A percentile compares a stretch with the other conserved stretches of the same genome.
These are phyloP conservation scores for Exophiala lecanii-corni DNA, from an alignment of 2,329 filamentous ascomycete genomes.

Conservation along the genomic window DNA sequence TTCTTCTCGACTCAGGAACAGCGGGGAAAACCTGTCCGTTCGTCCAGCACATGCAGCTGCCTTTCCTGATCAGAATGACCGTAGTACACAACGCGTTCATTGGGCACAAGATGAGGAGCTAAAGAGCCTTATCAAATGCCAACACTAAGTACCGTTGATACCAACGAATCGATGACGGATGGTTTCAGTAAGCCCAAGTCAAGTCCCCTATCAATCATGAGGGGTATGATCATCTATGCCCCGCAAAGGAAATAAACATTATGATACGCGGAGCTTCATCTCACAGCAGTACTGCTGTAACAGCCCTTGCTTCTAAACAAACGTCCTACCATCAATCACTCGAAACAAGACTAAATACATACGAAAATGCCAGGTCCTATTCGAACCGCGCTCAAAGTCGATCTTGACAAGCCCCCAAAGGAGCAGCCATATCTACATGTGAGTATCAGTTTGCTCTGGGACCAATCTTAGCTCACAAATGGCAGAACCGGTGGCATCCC, in stretches of 20 bases:
- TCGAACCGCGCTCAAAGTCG: slow-evolving; percentile 68
- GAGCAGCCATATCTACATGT: slow-evolving; percentile 69
- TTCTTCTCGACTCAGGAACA: slow-evolving; percentile 4
- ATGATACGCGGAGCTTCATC: slow-evolving; percentile 11
- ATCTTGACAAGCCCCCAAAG: slow-evolving; percentile 64
- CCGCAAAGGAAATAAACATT: slow-evolving; percentile 18
- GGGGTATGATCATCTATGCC: slow-evolving; percentile 16
- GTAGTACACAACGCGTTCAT: slow-evolving; percentile 8
- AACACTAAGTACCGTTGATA: slow-evolving; percentile 4
- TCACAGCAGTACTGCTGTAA: slow-evolving; percentile 3
- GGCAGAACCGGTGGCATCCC: slow-evolving; percentile 85
- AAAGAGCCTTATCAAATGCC: slow-evolving; percentile 19
- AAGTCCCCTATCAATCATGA: slow-evolving; percentile 17
- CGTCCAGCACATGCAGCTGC: slow-evolving; percentile 19
- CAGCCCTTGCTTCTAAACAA: slow-evolving; percentile 1
- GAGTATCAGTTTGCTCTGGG: slow-evolving; percentile 38
- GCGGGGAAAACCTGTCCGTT: slow-evolving; percentile 17
- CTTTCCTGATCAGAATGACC: slow-evolving; percentile 12
- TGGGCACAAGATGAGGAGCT: slow-evolving; percentile 9
- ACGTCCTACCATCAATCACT: no score
- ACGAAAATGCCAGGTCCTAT: slow-evolving; percentile 41
- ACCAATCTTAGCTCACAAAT: slow-evolving; percentile 4
- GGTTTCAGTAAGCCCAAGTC: slow-evolving; percentile 5
- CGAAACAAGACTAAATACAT: no score
- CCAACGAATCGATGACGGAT: slow-evolving; percentile 6